These are phyloP conservation scores for Afroboletus lepidellus DNA, from an alignment of 1,284 basidiomycete genomes.

Conservation along the genomic window DNA sequence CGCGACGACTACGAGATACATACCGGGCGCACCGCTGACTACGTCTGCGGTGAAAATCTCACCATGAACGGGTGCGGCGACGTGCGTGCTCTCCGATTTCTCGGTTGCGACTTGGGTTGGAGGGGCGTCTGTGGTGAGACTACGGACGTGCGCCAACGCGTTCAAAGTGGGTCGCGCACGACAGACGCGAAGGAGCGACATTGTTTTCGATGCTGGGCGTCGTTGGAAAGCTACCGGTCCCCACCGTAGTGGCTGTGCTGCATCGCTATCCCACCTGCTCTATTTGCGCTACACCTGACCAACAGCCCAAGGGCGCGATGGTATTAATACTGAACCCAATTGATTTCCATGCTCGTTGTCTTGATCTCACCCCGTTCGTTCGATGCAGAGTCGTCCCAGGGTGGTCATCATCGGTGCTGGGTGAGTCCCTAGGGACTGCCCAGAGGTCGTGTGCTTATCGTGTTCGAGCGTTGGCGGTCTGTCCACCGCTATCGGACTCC, in stretches of 20 bases:
- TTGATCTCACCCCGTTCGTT: background rate
- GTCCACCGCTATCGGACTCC: slow-evolving; percentile 26
- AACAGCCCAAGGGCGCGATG: too few relatives aligned
- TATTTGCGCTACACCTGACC: too few relatives aligned
- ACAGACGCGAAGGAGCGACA: slow-evolving; percentile 45
- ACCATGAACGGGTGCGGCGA: slow-evolving; percentile 40
- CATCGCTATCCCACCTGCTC: too few relatives aligned
- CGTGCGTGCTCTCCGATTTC: slow-evolving; percentile 30
- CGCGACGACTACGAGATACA: slow-evolving; percentile 22
- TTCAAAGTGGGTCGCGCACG: slow-evolving; percentile 29
- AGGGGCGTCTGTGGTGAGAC: slow-evolving; percentile 21
- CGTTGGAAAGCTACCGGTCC: slow-evolving; percentile 9
- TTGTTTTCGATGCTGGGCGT: slow-evolving; percentile 5
- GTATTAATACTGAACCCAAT: slow-evolving; percentile 10
- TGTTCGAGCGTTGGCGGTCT: slow-evolving; percentile 21
- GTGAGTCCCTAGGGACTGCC: slow-evolving; percentile 8
- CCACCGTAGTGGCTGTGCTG: slow-evolving; percentile 23
- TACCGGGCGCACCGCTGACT: slow-evolving; percentile 78
- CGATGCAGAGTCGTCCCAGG: slow-evolving; percentile 15
- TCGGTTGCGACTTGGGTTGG: slow-evolving; percentile 23
- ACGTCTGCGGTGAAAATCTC: slow-evolving; percentile 73
- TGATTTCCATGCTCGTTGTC: background rate
- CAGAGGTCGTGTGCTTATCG: slow-evolving; percentile 4
- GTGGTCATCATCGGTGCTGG: slow-evolving; percentile 27
- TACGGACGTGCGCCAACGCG: slow-evolving; percentile 20